Evolutionary conservation across 2,329 filamentous ascomycete species (phyloP).

Genomic region (Geosmithia morbida): DNA sequence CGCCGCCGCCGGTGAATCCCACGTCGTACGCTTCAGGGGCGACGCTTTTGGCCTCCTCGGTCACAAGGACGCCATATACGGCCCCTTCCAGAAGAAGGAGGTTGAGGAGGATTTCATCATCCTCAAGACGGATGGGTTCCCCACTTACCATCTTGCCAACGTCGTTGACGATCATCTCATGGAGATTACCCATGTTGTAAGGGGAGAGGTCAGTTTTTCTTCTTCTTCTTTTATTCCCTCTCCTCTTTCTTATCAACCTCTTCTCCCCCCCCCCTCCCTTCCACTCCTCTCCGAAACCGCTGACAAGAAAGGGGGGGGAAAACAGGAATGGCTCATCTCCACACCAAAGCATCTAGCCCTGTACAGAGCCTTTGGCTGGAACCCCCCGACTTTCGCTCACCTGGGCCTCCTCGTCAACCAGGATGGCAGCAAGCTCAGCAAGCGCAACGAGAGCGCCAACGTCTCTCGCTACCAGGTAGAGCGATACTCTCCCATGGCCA

Average conservation of each 20-base stretch:
- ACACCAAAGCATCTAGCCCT: constrained; percentile 61
- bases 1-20: constrained; percentile 51
- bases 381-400: constrained; percentile 62
- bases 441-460: constrained; percentile 48
- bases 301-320: too few species aligned
- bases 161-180: constrained; percentile 93
- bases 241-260: constrained; percentile 4
- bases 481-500: constrained; percentile 30
- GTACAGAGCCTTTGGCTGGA: constrained; percentile 68
- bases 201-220: constrained; percentile 47
- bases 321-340: constrained; percentile 84
- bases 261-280: background rate
- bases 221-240: too few species aligned
- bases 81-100: constrained; percentile 41
- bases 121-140: constrained; percentile 80
- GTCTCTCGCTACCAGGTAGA: constrained; percentile 34
- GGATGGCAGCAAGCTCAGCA: constrained; percentile 69
- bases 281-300: too few species aligned
- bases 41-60: constrained; percentile 37
- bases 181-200: constrained; percentile 90
- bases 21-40: constrained; percentile 66
- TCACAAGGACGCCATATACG: constrained; percentile 72
- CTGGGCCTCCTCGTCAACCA: constrained; percentile 59
- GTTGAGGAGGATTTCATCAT: constrained; percentile 71
- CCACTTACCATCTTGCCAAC: constrained; percentile 95